These are phyloP conservation scores for Sherardia arvensis DNA, from an alignment of 257 asterid species.

Conservation along the genomic window DNA sequence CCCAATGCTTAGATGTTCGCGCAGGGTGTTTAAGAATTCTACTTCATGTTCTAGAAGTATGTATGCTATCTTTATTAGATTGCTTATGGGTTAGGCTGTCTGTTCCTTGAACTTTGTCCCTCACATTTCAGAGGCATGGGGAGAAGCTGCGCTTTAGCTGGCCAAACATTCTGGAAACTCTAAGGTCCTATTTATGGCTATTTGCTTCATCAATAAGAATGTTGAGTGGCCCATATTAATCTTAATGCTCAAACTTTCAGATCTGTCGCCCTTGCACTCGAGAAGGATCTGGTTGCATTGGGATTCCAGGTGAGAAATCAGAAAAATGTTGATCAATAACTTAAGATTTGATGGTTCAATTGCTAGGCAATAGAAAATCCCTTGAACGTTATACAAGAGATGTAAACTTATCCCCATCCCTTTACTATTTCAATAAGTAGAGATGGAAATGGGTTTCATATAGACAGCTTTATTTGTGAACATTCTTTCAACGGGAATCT, in stretches of 20 bases:
- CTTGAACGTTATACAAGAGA: too few relatives aligned
- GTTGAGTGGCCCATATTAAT: not conserved
- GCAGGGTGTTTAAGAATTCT: constrained; percentile 85
- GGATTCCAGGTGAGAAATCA: constrained; percentile 82
- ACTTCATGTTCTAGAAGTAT: constrained; percentile 90
- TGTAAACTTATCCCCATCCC: not conserved
- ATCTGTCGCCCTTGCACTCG: constrained; percentile 78
- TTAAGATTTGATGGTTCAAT: not conserved
- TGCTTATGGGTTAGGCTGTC: not conserved
- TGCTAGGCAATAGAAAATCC: not conserved
- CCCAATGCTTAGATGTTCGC: constrained; percentile 66
- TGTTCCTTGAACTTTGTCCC: constrained; percentile 13
- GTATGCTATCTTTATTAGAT: constrained; percentile 9
- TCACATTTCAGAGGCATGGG: constrained; percentile 77
- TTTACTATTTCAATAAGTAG: not conserved
- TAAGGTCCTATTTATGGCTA: constrained; percentile 45
- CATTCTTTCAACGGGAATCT: not conserved
- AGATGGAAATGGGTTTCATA: not conserved
- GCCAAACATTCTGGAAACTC: constrained; percentile 74
- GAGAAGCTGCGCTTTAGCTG: constrained; percentile 89
- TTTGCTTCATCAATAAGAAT: constrained; percentile 9
- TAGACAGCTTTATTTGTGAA: not conserved
- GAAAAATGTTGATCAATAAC: not conserved
- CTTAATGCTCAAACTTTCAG: constrained; percentile 34
- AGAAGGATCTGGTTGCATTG: constrained; percentile 82